A percentile compares a stretch with the other conserved stretches of the same genome.
Evolutionary conservation across 305 asterid genomes (phyloP).

Genomic region (Ruellia speciosa): DNA sequence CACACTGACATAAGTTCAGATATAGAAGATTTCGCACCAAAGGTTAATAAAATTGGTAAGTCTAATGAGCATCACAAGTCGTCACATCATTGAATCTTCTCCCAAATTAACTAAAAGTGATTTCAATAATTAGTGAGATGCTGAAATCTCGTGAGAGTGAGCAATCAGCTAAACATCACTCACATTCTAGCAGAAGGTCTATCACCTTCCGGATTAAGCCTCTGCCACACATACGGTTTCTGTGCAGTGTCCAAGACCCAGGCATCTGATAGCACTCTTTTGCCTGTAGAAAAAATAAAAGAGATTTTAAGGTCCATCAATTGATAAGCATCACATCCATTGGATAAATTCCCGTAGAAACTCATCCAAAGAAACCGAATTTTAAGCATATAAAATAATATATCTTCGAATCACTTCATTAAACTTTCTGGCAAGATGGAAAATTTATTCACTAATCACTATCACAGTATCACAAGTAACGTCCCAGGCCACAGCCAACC

Average conservation of each 20-base stretch:
- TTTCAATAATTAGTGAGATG: not conserved
- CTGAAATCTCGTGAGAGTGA: constrained; percentile 8
- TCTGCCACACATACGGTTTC: constrained; percentile 93
- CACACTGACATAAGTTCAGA: constrained; percentile 11
- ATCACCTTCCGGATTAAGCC: constrained; percentile 93
- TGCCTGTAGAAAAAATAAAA: constrained; percentile 41
- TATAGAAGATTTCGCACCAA: not conserved
- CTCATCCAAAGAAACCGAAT: no score
- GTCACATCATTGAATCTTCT: constrained; percentile 8
- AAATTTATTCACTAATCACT: no score
- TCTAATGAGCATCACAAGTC: not conserved
- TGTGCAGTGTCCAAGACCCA: constrained; percentile 99
- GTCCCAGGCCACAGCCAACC: no score
- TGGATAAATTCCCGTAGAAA: constrained; percentile 51
- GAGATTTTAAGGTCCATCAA: constrained; percentile 1
- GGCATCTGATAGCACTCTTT: constrained; percentile 90
- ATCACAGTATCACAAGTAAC: no score
- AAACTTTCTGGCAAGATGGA: no score
- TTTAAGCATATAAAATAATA: no score
- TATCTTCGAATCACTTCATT: no score
- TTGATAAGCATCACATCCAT: constrained; percentile 20
- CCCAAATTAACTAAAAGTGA: constrained; percentile 2
- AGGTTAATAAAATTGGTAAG: not conserved
- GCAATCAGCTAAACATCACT: constrained; percentile 31
- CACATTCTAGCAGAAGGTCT: constrained; percentile 95